Conservation (phyloP, 805 yeast species). For the Lipomyces kockii region DNA sequence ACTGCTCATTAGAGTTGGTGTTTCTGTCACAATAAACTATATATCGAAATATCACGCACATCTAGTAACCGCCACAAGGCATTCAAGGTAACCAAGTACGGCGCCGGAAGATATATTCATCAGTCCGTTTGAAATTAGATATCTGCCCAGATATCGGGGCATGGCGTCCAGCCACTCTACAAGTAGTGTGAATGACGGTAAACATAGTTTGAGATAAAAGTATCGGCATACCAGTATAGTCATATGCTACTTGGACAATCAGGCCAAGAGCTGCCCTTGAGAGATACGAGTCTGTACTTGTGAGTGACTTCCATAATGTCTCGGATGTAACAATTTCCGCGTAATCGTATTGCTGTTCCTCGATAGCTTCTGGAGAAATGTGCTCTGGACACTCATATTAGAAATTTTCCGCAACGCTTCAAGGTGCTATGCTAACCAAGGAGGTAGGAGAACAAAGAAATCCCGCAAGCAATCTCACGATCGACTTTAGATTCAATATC, state of each 20-base stretch:
- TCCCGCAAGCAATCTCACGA: constrained; percentile 30
- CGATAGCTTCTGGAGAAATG: constrained; percentile 23
- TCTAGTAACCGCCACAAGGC: constrained; percentile 23
- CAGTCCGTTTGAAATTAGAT: constrained; percentile 29
- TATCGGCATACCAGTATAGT: constrained; percentile 13
- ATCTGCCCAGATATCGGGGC: constrained; percentile 17
- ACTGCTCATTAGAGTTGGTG: constrained; percentile 7
- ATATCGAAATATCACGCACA: constrained; percentile 13
- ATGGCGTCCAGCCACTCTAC: constrained; percentile 26
- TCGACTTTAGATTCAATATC: constrained; percentile 23
- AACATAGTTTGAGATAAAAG: background rate
- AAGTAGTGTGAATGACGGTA: background rate
- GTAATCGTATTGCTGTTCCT: constrained; percentile 27
- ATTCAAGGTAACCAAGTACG: constrained; percentile 25
- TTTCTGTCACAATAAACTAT: background rate
- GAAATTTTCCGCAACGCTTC: background rate
- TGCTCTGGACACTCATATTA: constrained; percentile 5
- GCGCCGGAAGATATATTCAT: constrained; percentile 24
- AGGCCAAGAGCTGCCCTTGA: constrained; percentile 23
- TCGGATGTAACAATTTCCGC: constrained; percentile 31
- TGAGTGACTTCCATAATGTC: constrained; percentile 28
- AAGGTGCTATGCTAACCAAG: constrained; percentile 17
- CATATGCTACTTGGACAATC: constrained; percentile 23
- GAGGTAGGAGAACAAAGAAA: constrained; percentile 24
- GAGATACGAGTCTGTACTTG: constrained; percentile 25